Evolutionary conservation across 345 rosid species (phyloP), one percentile per base, ranked within the genome.

Genomic region (Passiflora organensis): DNA sequence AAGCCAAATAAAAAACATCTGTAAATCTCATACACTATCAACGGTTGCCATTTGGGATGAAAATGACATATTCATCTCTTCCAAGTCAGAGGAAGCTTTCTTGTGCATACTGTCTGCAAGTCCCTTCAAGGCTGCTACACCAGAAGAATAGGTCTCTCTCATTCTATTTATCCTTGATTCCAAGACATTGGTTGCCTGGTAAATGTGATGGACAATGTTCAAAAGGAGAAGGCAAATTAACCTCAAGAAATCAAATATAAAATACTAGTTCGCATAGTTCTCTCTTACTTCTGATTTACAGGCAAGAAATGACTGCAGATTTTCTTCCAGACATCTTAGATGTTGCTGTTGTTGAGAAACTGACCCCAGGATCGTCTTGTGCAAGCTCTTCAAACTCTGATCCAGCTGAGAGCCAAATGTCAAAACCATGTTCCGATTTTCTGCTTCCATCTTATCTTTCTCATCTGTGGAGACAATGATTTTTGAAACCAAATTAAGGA

Each of bases 331-430:
- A 73, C 78, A 70, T 77, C 87, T 79, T 43, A 91, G 56, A 44
- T 82, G 86, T 51, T 91, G 83, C 61, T 86, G 93, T 66, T 88
- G 98, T 66, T 86, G 87, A 77, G 84, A 81, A 68, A 88, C 78
- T 51, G 91, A 91, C 10, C 86, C 84, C 18, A 91, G 62, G 48
- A 88, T 76, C 60, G 76, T 76, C 55, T 70, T 81, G 66, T 84
- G 96, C 70, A 88, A 48, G 59, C 74, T 79, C 63, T 78, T 82
- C 61, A 91, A 76, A 63, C 75, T 76, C 59, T 78, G 86, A 53
- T 86, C 96, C 53, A 91, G 89, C 69, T 84, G 86, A 64, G 95
- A 91, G 64, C 98, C 98, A 69, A 88, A 88, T 36, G 70, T 68
- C 71, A 88, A 64, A 72, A 91, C 79, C 65, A 64, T 68, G 65